These are phyloP conservation scores for Penstemon eatonii DNA, from an alignment of 257 asterid genomes.

Conservation along the genomic window DNA sequence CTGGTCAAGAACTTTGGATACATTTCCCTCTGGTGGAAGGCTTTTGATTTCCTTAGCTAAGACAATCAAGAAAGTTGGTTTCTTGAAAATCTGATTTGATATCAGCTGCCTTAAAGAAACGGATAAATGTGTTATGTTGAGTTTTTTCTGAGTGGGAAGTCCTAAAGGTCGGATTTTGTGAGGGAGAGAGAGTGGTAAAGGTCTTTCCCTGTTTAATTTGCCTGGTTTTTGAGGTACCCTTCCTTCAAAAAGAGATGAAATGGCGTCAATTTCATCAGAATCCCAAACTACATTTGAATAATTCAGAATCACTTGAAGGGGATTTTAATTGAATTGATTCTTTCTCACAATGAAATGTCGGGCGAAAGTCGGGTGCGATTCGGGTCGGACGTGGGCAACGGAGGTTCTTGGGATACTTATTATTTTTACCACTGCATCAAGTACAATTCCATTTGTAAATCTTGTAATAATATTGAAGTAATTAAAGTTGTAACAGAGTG, in stretches of 20 bases:
- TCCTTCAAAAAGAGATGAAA: conserved; percentile 44
- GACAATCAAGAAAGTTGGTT: conserved; percentile 43
- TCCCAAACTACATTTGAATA: conserved; percentile 54
- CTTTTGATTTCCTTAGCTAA: conserved; percentile 44
- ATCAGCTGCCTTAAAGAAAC: conserved; percentile 43
- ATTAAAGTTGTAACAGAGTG: neutral
- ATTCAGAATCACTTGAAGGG: conserved; percentile 15
- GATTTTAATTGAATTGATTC: conserved; percentile 21
- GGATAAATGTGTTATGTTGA: conserved; percentile 41
- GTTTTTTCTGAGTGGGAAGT: conserved; percentile 58
- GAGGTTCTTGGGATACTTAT: conserved; percentile 53
- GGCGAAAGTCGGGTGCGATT: conserved; percentile 51
- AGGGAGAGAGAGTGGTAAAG: conserved; percentile 68
- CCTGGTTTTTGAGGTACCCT: conserved; percentile 66
- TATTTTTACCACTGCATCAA: conserved; percentile 26
- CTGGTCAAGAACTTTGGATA: conserved; percentile 53
- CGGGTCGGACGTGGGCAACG: conserved; percentile 57
- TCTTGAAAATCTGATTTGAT: conserved; percentile 67
- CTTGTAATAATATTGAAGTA: conserved; percentile 19
- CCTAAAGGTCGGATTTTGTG: conserved; percentile 65
- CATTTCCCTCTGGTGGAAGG: conserved; percentile 57
- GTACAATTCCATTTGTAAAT: conserved; percentile 26
- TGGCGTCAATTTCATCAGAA: conserved; percentile 71
- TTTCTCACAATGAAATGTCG: conserved; percentile 7
- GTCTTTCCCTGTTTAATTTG: conserved; percentile 55